phyloP scores from a whole-genome alignment of 1,139 yeast species.

The Starmera stellimalicola region DNA sequence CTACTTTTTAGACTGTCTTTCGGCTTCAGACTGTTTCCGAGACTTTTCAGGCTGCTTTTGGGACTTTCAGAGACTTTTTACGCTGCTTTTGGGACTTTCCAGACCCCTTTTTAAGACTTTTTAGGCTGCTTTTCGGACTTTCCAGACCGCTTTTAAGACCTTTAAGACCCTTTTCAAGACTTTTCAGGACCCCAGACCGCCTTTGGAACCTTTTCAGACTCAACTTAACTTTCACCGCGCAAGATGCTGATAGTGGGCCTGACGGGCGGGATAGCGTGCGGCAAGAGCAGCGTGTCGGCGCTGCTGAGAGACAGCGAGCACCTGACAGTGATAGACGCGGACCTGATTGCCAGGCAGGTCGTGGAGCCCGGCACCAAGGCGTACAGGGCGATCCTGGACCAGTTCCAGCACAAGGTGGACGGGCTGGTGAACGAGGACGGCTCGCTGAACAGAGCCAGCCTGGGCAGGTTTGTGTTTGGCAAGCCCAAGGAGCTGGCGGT shows the following conservation, averaged over 20 bases:
- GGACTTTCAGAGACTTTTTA: too few species aligned
- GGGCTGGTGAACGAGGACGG: slow-evolving; percentile 46
- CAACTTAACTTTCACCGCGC: background rate
- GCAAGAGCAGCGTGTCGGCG: slow-evolving; percentile 83
- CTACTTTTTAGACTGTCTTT: too few species aligned
- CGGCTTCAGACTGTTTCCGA: too few species aligned
- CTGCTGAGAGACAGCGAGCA: slow-evolving; percentile 41
- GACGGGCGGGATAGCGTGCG: slow-evolving; percentile 95
- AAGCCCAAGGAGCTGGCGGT: slow-evolving; percentile 41
- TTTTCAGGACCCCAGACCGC: too few species aligned
- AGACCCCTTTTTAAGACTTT: too few species aligned
- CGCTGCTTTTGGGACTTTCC: too few species aligned
- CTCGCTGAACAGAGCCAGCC: slow-evolving; percentile 53
- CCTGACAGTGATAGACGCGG: slow-evolving; percentile 77
- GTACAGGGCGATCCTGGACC: slow-evolving; percentile 49
- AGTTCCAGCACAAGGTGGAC: slow-evolving; percentile 49
- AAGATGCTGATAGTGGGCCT: slow-evolving; percentile 81
- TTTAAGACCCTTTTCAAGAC: too few species aligned
- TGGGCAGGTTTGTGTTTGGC: slow-evolving; percentile 77
- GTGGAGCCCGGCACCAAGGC: slow-evolving; percentile 75
- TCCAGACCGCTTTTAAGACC: too few species aligned
- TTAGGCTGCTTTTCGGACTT: too few species aligned
- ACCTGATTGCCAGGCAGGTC: slow-evolving; percentile 73
- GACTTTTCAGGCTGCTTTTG: too few species aligned
- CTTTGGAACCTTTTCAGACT: too few species aligned